Conservation (phyloP, 1,284 basidiomycete species). For the Mycena citricolor region DNA sequence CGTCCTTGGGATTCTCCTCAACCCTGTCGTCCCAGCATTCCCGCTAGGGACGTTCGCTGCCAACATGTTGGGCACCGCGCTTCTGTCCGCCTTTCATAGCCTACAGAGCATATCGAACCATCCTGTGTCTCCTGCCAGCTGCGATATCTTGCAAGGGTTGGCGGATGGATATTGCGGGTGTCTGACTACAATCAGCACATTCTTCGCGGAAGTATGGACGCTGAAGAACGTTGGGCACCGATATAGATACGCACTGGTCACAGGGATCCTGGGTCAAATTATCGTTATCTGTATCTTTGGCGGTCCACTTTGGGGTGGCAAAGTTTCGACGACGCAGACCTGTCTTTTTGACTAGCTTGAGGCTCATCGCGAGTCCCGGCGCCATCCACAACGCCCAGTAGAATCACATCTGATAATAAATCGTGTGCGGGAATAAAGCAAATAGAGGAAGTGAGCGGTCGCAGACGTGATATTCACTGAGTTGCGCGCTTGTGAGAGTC, state of each 20-base stretch:
- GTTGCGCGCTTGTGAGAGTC: too few relatives aligned
- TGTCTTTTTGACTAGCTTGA: constrained; percentile 14
- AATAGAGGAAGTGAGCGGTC: too few relatives aligned
- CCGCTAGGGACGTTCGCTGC: constrained; percentile 89
- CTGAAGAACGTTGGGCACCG: constrained; percentile 53
- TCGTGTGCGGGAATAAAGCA: too few relatives aligned
- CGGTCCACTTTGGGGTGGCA: constrained; percentile 13
- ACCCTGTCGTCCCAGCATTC: constrained; percentile 60
- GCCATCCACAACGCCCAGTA: too few relatives aligned
- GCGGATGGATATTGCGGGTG: constrained; percentile 94
- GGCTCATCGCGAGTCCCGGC: too few relatives aligned
- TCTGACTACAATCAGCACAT: constrained; percentile 93
- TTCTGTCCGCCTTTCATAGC: constrained; percentile 73
- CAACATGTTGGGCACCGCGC: constrained; percentile 79
- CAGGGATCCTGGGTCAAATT: constrained; percentile 71
- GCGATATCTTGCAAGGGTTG: constrained; percentile 77
- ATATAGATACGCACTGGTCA: constrained; percentile 68
- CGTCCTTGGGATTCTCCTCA: constrained; percentile 72
- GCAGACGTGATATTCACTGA: too few relatives aligned
- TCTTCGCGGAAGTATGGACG: constrained; percentile 77
- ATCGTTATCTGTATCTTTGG: constrained; percentile 79
- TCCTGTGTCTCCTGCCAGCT: constrained; percentile 52
- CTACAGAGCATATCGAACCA: constrained; percentile 54
- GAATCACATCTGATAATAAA: too few relatives aligned
- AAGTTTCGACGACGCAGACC: constrained; percentile 14